These are phyloP conservation scores for Talaromyces marneffei DNA, from an alignment of 2,329 filamentous ascomycete genomes.

Conservation along the genomic window DNA sequence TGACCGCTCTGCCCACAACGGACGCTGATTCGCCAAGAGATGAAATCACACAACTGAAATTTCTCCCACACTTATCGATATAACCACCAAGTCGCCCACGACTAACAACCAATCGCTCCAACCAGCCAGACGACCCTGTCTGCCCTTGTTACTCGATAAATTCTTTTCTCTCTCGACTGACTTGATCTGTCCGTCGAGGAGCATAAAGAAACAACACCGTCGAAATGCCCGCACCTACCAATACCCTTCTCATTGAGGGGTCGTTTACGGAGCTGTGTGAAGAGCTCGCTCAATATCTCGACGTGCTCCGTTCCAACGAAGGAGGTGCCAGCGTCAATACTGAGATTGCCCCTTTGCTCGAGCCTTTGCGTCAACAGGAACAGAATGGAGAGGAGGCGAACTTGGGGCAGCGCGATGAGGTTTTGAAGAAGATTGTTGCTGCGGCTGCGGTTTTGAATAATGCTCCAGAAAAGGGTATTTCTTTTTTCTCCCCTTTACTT, in stretches of 20 bases:
- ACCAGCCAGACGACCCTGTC: neutral
- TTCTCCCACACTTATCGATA: constrained; percentile 32
- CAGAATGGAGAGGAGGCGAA: constrained; percentile 50
- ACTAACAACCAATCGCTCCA: constrained; percentile 19
- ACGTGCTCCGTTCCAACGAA: constrained; percentile 66
- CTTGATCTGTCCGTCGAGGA: constrained; percentile 3
- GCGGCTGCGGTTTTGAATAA: constrained; percentile 71
- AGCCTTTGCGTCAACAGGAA: constrained; percentile 49
- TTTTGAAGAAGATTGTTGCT: constrained; percentile 81
- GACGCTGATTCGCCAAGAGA: constrained; percentile 30
- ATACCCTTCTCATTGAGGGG: constrained; percentile 74
- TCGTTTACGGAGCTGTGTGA: constrained; percentile 85
- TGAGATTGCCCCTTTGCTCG: constrained; percentile 65
- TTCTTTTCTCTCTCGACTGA: constrained; percentile 6
- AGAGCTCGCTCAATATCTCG: constrained; percentile 92
- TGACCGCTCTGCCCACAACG: neutral
- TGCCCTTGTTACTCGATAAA: neutral
- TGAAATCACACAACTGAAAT: constrained; percentile 38
- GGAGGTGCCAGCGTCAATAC: constrained; percentile 48
- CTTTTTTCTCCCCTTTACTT: neutral
- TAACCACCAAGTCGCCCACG: neutral
- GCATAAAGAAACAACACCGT: neutral
- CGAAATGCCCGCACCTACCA: constrained; percentile 55
- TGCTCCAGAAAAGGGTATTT: constrained; percentile 75
- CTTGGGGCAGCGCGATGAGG: constrained; percentile 66